Base-by-base conservation (phyloP, 257 asterid species). In the Hygrophila difformis region DNA sequence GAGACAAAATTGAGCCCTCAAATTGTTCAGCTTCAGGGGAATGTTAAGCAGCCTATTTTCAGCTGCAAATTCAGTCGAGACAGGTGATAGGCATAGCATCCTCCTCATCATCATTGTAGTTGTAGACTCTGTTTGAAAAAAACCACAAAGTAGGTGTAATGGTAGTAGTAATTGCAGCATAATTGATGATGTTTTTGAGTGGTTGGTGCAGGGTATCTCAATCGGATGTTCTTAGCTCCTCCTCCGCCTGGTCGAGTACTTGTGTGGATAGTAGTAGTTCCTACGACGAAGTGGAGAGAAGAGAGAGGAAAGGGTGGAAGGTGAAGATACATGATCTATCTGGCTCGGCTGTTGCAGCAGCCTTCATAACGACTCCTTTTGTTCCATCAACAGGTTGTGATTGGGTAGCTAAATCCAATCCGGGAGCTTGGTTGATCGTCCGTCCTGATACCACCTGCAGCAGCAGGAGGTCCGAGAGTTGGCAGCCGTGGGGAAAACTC, bases 401-500 rank as follows among this genome's bases (percentile, higher is more conserved):
- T 71, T 82, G 87, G 93, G 97, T 89, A 46, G 87, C 94, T 1
- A 77, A 77, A 61, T 85, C 97, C 74, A 89, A 89, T 76, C 94
- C 97, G 11, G 96, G 97, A 63, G 91, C 96, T 62, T 89, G 96
- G 96, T 36, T 84, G 65, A 89, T 84, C 1, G 96, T 82, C 60
- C 79, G 82, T 1, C 97, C 94, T 1, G 96, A 89, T 51, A 56
- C 81, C 12, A 63, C n/a, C n/a, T n/a, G n/a, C n/a, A n/a, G n/a
- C n/a, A n/a, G n/a, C n/a, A n/a, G 76, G 73, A 61, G 82, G 55
- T 69, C 83, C 0, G 93, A 78, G 49, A 75, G 93, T 71, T 84
- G 93, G 97, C 96, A 76, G 64, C 97, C 96, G 10, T 89, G 97
- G 97, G 97, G 97, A 51, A 89, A 85, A 71, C 96, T 89, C 10